A percentile compares a stretch with the other conserved stretches of the same genome.
These are phyloP conservation scores for Nigrospora osmanthi DNA, from an alignment of 2,329 filamentous ascomycete species.

Conservation along the genomic window DNA sequence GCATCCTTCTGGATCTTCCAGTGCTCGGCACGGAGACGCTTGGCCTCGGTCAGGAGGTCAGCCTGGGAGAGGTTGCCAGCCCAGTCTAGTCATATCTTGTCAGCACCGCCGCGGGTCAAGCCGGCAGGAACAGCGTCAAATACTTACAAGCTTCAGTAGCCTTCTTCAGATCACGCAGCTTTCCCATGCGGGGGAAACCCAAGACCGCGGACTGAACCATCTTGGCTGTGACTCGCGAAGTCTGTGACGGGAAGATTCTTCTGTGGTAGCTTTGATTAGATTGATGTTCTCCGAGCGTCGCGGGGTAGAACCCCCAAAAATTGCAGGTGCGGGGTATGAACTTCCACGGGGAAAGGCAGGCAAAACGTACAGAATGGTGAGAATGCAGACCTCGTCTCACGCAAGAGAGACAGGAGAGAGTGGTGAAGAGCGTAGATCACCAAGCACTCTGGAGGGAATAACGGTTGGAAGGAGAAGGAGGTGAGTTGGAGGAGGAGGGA, in stretches of 20 bases:
- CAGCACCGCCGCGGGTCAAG: not conserved
- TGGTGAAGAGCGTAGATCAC: no score
- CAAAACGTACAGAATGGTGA: no score
- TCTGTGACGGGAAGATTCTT: no score
- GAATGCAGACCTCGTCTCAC: no score
- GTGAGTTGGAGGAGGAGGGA: not conserved
- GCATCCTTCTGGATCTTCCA: slow-evolving; percentile 99
- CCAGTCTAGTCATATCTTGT: slow-evolving; percentile 51
- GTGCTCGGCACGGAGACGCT: slow-evolving; percentile 92
- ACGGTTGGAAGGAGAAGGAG: not conserved
- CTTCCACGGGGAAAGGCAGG: no score
- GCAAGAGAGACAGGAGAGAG: no score
- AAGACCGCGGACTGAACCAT: slow-evolving; percentile 72
- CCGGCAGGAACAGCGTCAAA: not conserved
- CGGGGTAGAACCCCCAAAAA: no score
- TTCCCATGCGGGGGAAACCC: slow-evolving; percentile 98
- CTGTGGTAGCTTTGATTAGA: no score
- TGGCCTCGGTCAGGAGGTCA: slow-evolving; percentile 88
- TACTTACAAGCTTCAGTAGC: slow-evolving; percentile 83
- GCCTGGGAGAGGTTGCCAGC: slow-evolving; percentile 86
- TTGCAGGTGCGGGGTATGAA: no score
- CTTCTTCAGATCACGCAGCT: slow-evolving; percentile 99
- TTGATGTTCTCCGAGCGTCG: no score
- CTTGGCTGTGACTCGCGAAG: slow-evolving; percentile 26
- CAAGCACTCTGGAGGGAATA: not conserved